Evolutionary conservation across 352 stramenopile species (phyloP).

Genomic region (Globisporangium middletonii): DNA sequence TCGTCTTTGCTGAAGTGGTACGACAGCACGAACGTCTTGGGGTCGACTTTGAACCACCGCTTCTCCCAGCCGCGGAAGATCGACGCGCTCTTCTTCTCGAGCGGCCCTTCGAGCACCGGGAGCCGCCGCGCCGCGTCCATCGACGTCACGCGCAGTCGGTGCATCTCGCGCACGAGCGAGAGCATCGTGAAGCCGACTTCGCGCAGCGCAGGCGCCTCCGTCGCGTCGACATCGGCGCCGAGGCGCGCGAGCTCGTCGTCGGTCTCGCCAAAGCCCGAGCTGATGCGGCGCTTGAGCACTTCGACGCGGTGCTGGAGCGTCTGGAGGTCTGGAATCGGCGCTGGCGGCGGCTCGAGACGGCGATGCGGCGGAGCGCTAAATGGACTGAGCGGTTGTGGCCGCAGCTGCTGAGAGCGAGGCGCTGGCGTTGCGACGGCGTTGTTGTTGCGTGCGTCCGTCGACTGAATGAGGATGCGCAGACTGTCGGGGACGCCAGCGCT

Average conservation of each 20-base stretch:
- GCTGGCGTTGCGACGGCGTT: not conserved
- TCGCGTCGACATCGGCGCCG: slow-evolving; percentile 31
- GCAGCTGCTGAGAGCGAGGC: not conserved
- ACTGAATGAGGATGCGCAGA: slow-evolving; percentile 8
- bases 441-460: not conserved
- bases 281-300: slow-evolving; percentile 37
- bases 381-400: slow-evolving; percentile 1
- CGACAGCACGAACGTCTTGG: slow-evolving; percentile 58
- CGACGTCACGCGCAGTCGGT: slow-evolving; percentile 31
- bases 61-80: slow-evolving; percentile 70
- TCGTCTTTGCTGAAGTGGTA: slow-evolving; percentile 71
- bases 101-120: slow-evolving; percentile 51
- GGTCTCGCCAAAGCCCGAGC: slow-evolving; percentile 27
- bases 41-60: slow-evolving; percentile 61
- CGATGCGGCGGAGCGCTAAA: not conserved
- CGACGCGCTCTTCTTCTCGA: slow-evolving; percentile 75
- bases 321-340: slow-evolving; percentile 33
- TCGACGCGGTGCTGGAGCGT: slow-evolving; percentile 53
- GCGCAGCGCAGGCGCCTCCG: slow-evolving; percentile 30
- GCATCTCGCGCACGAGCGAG: slow-evolving; percentile 49
- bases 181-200: slow-evolving; percentile 43
- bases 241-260: slow-evolving; percentile 36
- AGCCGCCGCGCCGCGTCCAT: slow-evolving; percentile 23
- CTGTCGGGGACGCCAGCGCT: not conserved
- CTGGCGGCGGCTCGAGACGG: not conserved